Conservation (phyloP, 345 rosid species). For the Populus tremula region DNA sequence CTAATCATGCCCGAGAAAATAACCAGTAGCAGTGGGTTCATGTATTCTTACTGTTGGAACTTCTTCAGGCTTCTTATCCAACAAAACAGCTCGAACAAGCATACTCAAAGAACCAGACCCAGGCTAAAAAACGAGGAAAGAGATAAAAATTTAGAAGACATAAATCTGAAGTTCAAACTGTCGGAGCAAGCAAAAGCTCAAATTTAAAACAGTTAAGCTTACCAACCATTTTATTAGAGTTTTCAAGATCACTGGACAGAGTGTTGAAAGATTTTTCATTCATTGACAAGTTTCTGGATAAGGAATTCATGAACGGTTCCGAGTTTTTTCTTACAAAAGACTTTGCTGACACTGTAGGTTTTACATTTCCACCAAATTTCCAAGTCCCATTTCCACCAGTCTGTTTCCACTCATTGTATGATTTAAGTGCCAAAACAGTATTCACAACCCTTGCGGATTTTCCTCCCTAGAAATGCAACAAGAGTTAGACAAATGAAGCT, state of each 20-base stretch:
- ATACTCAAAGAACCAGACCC: slow-evolving; percentile 55
- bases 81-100: slow-evolving; percentile 71
- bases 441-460: slow-evolving; percentile 76
- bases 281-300: slow-evolving; percentile 55
- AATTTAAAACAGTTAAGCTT: slow-evolving; percentile 25
- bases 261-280: slow-evolving; percentile 39
- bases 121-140: slow-evolving; percentile 39
- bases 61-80: slow-evolving; percentile 82
- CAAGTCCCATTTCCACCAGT: slow-evolving; percentile 70
- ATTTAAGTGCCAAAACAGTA: slow-evolving; percentile 72
- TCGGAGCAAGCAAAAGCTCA: slow-evolving; percentile 8
- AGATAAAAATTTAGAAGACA: slow-evolving; percentile 3
- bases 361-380: slow-evolving; percentile 78
- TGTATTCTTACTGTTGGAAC: slow-evolving; percentile 58
- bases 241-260: slow-evolving; percentile 36
- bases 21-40: neutral
- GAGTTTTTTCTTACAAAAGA: slow-evolving; percentile 64
- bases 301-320: slow-evolving; percentile 66
- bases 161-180: neutral
- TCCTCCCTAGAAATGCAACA: slow-evolving; percentile 56
- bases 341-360: slow-evolving; percentile 46
- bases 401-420: slow-evolving; percentile 78
- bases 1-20: neutral
- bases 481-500: slow-evolving; percentile 1
- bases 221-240: slow-evolving; percentile 63